Percentiles rank a stretch among this genome's conserved stretches.
Evolutionary conservation across 768 basidiomycete species (phyloP).

Genomic region (Infundibulicybe gibba): DNA sequence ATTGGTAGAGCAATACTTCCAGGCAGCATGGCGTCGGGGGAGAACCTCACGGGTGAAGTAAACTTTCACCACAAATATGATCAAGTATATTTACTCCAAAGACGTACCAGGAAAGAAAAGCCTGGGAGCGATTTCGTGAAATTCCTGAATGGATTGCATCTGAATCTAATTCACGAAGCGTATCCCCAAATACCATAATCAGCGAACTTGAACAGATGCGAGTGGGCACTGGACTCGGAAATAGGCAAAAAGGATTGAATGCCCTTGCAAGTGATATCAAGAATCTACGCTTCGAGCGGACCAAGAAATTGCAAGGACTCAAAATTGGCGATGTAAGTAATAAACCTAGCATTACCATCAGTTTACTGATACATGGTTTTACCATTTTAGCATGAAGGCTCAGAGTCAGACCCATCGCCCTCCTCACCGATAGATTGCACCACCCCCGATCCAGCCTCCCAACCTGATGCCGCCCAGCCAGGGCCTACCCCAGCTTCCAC

Average conservation of each 20-base stretch:
- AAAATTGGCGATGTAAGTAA: background rate
- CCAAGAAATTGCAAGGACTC: background rate
- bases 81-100: slow-evolving; percentile 27
- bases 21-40: slow-evolving; percentile 10
- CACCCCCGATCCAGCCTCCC: background rate
- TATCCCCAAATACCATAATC: background rate
- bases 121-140: slow-evolving; percentile 18
- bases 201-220: slow-evolving; percentile 1
- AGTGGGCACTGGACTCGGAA: background rate
- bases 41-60: slow-evolving; percentile 42
- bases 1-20: slow-evolving; percentile 15
- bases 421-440: background rate
- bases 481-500: background rate
- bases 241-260: background rate
- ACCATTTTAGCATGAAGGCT: background rate
- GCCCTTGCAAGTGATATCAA: slow-evolving; percentile 1
- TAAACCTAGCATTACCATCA: background rate
- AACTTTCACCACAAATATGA: slow-evolving; percentile 2
- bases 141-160: slow-evolving; percentile 16
- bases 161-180: background rate
- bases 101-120: slow-evolving; percentile 11
- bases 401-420: no score
- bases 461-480: background rate
- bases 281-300: background rate
- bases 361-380: background rate